Percentiles rank a stretch among this genome's conserved stretches.
phyloP scores from a whole-genome alignment of 345 rosid species.

The Lepidium aucheri region DNA sequence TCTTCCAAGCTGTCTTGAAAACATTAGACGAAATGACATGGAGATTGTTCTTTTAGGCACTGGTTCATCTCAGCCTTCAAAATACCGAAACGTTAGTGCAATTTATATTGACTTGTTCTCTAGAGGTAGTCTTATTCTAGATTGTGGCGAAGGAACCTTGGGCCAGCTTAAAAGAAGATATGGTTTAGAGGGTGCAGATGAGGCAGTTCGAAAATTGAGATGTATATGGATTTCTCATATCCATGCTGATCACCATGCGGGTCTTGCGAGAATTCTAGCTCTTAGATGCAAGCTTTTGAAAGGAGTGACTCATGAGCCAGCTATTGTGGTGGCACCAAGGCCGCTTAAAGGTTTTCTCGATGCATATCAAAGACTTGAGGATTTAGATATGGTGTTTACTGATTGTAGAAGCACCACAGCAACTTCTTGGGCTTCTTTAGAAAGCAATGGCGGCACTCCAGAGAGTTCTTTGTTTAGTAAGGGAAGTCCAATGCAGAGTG shows the following conservation, averaged over 20 bases:
- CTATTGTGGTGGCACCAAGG: conserved; percentile 69
- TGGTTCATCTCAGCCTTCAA: conserved; percentile 98
- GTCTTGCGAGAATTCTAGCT: conserved; percentile 80
- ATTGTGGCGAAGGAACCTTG: conserved; percentile 95
- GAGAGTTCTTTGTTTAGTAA: conserved; percentile 43
- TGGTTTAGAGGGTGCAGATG: conserved; percentile 71
- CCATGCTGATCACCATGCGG: conserved; percentile 93
- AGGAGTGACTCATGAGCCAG: conserved; percentile 61
- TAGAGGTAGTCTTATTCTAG: conserved; percentile 72
- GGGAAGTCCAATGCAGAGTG: conserved; percentile 69
- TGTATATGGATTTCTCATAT: conserved; percentile 95
- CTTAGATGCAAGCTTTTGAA: conserved; percentile 65
- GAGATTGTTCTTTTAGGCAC: conserved; percentile 93
- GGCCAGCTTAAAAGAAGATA: conserved; percentile 94
- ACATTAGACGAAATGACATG: conserved; percentile 66
- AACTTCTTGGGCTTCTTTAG: conserved; percentile 55
- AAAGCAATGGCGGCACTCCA: not conserved
- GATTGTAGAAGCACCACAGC: conserved; percentile 70
- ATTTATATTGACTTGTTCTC: conserved; percentile 65
- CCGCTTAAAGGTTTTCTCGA: conserved; percentile 69
- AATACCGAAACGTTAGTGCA: conserved; percentile 82
- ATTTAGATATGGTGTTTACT: conserved; percentile 81
- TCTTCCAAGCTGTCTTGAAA: conserved; percentile 67
- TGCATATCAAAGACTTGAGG: conserved; percentile 88
- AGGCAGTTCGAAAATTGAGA: conserved; percentile 50